phyloP scores from a whole-genome alignment of 441 rosid species.

The Populus trichocarpa region DNA sequence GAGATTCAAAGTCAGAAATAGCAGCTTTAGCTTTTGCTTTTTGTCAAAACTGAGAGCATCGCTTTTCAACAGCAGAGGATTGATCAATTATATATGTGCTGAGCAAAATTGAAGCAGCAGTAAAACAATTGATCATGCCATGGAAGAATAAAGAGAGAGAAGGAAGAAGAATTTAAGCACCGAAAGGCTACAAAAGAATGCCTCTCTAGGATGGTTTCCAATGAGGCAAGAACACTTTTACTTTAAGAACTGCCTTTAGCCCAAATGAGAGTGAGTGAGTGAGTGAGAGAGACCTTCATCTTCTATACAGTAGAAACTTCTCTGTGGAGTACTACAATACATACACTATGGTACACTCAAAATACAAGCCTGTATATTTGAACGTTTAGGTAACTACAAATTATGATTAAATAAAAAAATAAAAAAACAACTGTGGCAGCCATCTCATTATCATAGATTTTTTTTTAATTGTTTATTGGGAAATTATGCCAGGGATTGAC shows the following conservation, averaged over 20 bases:
- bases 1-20: constrained; percentile 41
- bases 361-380: not conserved
- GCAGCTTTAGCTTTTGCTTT: constrained; percentile 45
- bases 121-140: not conserved
- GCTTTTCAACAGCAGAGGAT: constrained; percentile 21
- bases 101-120: constrained; percentile 6
- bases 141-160: constrained; percentile 23
- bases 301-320: not conserved
- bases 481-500: not conserved
- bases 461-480: not conserved
- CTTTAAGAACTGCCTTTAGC: constrained; percentile 10
- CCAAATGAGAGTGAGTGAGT: not conserved
- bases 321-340: not conserved
- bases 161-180: constrained; percentile 49
- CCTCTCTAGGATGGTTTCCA: constrained; percentile 33
- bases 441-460: not conserved
- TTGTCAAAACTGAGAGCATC: constrained; percentile 21
- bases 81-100: not conserved
- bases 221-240: constrained; percentile 29
- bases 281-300: not conserved
- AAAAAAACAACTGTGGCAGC: not conserved
- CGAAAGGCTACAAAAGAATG: constrained; percentile 48
- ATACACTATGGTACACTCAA: not conserved
- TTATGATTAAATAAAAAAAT: too few species aligned
- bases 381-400: not conserved